A percentile compares a stretch with the other conserved stretches of the same genome.
Evolutionary conservation across 345 rosid species (phyloP).

Genomic region (Syzygium grande): DNA sequence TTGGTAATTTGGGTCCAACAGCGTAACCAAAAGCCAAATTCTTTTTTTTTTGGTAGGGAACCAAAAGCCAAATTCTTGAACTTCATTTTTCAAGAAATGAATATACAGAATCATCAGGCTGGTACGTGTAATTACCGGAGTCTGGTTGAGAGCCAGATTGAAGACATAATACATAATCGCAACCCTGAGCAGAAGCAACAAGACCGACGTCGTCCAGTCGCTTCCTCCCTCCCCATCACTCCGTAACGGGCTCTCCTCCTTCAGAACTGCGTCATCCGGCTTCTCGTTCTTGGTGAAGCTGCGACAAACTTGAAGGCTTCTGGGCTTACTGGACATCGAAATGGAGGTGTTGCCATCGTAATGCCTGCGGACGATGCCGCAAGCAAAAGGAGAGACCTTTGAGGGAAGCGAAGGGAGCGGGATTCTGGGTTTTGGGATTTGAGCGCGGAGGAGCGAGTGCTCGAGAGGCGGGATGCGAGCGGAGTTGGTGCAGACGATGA

Average conservation of each 20-base stretch:
- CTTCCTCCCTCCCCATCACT: constrained; percentile 24
- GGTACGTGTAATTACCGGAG: constrained; percentile 36
- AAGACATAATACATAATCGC: constrained; percentile 71
- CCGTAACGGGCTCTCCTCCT: not conserved
- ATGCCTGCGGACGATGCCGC: not conserved
- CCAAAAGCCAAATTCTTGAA: not conserved
- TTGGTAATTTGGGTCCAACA: not conserved
- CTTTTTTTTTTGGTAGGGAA: no score
- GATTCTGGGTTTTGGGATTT: not conserved
- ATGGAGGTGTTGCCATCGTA: not conserved
- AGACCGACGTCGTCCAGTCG: constrained; percentile 69
- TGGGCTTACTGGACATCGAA: not conserved
- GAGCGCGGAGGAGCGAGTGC: not conserved
- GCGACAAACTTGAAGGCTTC: constrained; percentile 20
- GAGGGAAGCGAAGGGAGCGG: not conserved
- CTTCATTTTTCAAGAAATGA: not conserved
- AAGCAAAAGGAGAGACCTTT: not conserved
- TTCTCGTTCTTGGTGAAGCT: constrained; percentile 39
- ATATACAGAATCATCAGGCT: not conserved
- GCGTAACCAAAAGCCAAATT: not conserved
- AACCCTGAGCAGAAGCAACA: constrained; percentile 65
- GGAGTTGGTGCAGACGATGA: not conserved
- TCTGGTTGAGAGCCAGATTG: constrained; percentile 65
- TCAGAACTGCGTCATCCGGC: constrained; percentile 25
- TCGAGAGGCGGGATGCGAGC: not conserved